Evolutionary conservation across 768 basidiomycete species (phyloP), one percentile per base, ranked within the genome.

Genomic region (Tulasnella sp.): DNA sequence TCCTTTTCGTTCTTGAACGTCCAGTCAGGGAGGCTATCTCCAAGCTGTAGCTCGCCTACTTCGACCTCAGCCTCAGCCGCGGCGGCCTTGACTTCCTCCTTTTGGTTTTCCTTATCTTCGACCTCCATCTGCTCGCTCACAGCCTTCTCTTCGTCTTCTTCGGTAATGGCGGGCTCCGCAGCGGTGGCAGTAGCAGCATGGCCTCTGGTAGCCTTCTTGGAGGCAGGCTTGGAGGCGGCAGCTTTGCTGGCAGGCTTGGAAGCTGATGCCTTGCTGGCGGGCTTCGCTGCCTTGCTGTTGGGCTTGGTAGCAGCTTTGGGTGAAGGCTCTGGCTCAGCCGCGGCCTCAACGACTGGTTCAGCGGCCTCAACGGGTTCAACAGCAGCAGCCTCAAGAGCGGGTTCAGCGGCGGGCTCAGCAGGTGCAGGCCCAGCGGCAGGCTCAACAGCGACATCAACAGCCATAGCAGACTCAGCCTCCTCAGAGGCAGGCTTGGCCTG

Each of bases 1-100:
- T 77, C 87, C 70, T 87, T 82, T 73, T 96, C 88, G 69, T 91
- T 89, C 73, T 91, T 85, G 61, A 98, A 73, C 4, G 74, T 79
- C 62, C 94, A 67, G 3, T 79, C 78, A 2, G 91, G 91, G 45
- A 96, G 73, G 29, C 73, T 72, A 62, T 86, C 88, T 4, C 92
- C 94, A 32, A 90, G 73, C 62, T 86, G 78, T 62, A 94, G 77
- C 30, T 63, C 59, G 23, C 34, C 61, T 19, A 61, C 50, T 29
- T 51, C 45, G 8, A 52, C 19, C 59, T 70, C 61, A 1, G 68
- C 66, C 32, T 66, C 65, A 3, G 58, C 64, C 10, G 58, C 52
- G 34, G 51, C 63, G 21, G 60, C 53, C 58, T 66, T 55, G 34
- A 38, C 34, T 19, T 23, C 62, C 19, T 48, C 62, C n/a, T 59